phyloP scores from a whole-genome alignment of 768 basidiomycete genomes.

The Boletus pseudo-olivaceus region DNA sequence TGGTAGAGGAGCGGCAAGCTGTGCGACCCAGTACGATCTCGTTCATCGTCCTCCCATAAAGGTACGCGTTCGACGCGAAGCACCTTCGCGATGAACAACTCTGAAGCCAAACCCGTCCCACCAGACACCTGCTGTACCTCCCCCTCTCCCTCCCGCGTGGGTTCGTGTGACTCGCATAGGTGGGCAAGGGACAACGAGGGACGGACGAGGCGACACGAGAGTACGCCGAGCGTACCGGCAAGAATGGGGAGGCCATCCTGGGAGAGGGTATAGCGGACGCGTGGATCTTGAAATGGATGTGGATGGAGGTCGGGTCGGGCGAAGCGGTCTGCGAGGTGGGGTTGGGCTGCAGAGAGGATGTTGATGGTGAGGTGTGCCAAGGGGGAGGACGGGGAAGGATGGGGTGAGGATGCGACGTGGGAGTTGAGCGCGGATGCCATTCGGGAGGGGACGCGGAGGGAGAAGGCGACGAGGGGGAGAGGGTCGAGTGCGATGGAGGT shows the following conservation, averaged over 20 bases:
- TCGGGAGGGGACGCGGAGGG: slow-evolving; percentile 83
- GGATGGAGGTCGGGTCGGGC: slow-evolving; percentile 70
- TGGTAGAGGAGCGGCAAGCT: slow-evolving; percentile 63
- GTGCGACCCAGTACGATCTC: slow-evolving; percentile 20
- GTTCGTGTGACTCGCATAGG: slow-evolving; percentile 30
- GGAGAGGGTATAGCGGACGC: slow-evolving; percentile 39
- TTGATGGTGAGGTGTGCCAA: slow-evolving; percentile 69
- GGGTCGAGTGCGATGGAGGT: slow-evolving; percentile 90
- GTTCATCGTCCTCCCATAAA: slow-evolving; percentile 14
- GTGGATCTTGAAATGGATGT: slow-evolving; percentile 46
- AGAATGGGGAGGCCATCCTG: slow-evolving; percentile 59
- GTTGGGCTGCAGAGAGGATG: slow-evolving; percentile 69
- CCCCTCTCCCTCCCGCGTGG: background rate
- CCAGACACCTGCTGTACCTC: slow-evolving; percentile 21
- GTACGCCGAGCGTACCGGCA: slow-evolving; percentile 58
- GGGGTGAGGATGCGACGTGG: slow-evolving; percentile 4
- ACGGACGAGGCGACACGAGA: slow-evolving; percentile 68
- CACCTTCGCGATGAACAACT: slow-evolving; percentile 83
- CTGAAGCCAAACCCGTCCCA: slow-evolving; percentile 44
- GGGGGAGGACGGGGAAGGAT: slow-evolving; percentile 1
- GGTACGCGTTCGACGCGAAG: slow-evolving; percentile 50
- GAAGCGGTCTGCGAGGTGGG: slow-evolving; percentile 60
- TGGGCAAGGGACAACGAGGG: slow-evolving; percentile 61
- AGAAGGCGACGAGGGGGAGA: slow-evolving; percentile 82
- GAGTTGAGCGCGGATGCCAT: slow-evolving; percentile 65